phyloP scores from a whole-genome alignment of 2,329 filamentous ascomycete genomes.

The Arthroderma sp. region DNA sequence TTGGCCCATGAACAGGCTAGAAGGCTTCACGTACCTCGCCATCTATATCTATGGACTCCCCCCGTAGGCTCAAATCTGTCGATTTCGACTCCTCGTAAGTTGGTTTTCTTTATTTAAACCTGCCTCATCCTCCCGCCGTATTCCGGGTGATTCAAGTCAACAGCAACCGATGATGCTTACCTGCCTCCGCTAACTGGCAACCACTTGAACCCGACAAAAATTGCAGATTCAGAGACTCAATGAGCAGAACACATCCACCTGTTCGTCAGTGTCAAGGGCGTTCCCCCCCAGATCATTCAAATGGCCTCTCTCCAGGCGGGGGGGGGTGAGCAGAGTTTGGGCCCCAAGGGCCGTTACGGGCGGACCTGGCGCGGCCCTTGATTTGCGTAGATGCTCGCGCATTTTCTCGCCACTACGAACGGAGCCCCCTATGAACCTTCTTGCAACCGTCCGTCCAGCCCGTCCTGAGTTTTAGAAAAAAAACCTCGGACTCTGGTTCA shows the following conservation, averaged over 20 bases:
- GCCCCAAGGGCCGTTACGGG: slow-evolving; percentile 2
- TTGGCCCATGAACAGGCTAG: not conserved
- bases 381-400: not conserved
- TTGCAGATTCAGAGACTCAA: not conserved
- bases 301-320: not conserved
- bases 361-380: slow-evolving; percentile 4
- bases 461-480: slow-evolving; percentile 9
- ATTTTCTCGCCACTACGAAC: not conserved
- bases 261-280: not conserved
- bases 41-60: not conserved
- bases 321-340: not conserved
- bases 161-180: not conserved
- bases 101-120: not conserved
- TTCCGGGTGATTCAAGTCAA: not conserved
- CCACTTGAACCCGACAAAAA: not conserved
- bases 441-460: not conserved
- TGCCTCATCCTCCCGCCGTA: not conserved
- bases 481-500: slow-evolving; percentile 4
- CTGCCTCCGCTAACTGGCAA: not conserved
- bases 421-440: slow-evolving; percentile 1
- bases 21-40: not conserved
- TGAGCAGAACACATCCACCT: not conserved
- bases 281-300: too few species aligned
- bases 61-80: not conserved
- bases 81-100: not conserved